Evolutionary conservation across 2,329 filamentous ascomycete genomes (phyloP).

Genomic region (Cladosporium sp.): DNA sequence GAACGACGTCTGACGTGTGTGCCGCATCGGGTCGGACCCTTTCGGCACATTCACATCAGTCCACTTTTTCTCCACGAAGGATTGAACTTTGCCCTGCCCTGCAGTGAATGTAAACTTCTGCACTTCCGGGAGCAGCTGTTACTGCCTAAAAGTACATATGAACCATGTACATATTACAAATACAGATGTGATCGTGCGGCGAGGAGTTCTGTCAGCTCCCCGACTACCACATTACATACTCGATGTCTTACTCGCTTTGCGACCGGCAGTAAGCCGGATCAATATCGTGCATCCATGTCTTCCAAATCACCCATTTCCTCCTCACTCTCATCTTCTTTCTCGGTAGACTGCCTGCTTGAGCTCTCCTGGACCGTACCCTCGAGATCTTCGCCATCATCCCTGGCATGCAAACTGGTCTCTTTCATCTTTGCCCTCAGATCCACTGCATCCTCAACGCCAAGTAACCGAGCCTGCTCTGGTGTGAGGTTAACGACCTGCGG

Average conservation of each 20-base stretch:
- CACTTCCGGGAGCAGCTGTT: neutral
- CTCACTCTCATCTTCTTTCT: constrained; percentile 39
- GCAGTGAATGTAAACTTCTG: too few species aligned
- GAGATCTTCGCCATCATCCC: constrained; percentile 21
- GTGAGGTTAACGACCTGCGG: constrained; percentile 60
- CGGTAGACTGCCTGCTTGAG: constrained; percentile 5
- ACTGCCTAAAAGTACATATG: neutral
- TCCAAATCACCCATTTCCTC: constrained; percentile 38
- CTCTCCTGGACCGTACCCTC: neutral
- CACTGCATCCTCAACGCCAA: constrained; percentile 35
- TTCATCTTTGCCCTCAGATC: constrained; percentile 25
- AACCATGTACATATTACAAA: neutral
- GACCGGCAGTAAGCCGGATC: neutral
- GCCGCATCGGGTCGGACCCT: neutral
- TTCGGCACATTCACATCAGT: neutral
- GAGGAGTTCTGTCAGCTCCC: neutral
- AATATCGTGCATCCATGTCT: constrained; percentile 35
- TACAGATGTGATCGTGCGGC: neutral
- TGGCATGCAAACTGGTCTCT: constrained; percentile 20
- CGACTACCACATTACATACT: neutral
- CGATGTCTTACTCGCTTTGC: neutral
- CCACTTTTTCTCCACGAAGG: neutral
- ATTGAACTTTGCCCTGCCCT: neutral
- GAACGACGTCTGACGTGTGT: neutral
- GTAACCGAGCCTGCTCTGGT: constrained; percentile 41